Conservation (phyloP, 257 asterid genomes). For the Przewalskia tangutica region DNA sequence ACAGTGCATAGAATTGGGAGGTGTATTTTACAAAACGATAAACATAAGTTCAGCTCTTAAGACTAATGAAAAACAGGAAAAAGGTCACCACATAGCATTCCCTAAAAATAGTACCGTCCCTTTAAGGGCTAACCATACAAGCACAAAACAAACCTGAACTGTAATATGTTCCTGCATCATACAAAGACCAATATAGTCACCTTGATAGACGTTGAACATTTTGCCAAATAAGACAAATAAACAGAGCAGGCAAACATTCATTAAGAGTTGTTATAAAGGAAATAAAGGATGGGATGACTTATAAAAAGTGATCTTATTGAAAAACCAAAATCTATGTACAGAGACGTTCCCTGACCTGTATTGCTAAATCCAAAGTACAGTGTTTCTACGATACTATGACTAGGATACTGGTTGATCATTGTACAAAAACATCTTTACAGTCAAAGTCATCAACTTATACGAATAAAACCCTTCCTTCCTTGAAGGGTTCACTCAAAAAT, state of each 20-base stretch:
- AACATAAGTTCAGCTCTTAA: neutral
- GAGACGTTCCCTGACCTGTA: constrained; percentile 50
- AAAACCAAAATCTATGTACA: constrained; percentile 65
- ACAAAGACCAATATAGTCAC: constrained; percentile 8
- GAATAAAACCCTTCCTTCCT: constrained; percentile 26
- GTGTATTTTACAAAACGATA: neutral
- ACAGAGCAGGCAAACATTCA: constrained; percentile 1
- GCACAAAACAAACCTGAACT: neutral
- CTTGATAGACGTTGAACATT: neutral
- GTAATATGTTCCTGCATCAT: constrained; percentile 15
- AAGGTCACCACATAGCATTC: neutral
- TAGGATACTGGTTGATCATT: constrained; percentile 31
- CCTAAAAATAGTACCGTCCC: neutral
- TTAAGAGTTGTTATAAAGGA: constrained; percentile 3
- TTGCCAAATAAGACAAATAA: neutral
- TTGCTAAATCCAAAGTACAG: constrained; percentile 53
- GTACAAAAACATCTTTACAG: constrained; percentile 73
- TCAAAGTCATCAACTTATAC: constrained; percentile 39
- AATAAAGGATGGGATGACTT: constrained; percentile 1
- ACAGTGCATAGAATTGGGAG: neutral
- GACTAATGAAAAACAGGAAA: neutral
- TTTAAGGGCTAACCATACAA: neutral
- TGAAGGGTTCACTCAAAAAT: constrained; percentile 33
- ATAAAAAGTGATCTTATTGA: constrained; percentile 43
- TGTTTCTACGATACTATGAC: constrained; percentile 45